phyloP scores from a whole-genome alignment of 2,329 filamentous ascomycete species.

The Calonectria hawksworthii region DNA sequence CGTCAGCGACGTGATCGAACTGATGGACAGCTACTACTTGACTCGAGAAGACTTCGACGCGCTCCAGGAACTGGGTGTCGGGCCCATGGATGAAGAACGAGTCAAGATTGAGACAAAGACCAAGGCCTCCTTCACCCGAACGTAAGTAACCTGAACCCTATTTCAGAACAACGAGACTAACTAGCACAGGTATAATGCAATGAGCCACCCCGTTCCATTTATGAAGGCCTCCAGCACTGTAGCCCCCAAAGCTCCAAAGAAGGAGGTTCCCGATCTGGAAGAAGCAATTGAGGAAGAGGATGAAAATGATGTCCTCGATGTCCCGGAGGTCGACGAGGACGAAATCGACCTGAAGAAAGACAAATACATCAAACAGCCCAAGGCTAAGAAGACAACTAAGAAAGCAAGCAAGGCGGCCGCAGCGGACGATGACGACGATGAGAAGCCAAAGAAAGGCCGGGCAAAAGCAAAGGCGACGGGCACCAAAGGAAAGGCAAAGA shows the following conservation, averaged over 20 bases:
- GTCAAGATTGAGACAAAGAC: conserved; percentile 87
- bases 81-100: conserved; percentile 81
- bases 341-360: conserved; percentile 89
- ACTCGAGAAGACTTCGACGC: conserved; percentile 96
- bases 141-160: conserved; percentile 68
- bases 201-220: conserved; percentile 91
- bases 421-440: conserved; percentile 64
- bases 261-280: conserved; percentile 92
- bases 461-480: conserved; percentile 56
- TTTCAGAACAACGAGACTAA: conserved; percentile 20
- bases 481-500: conserved; percentile 65
- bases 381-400: conserved; percentile 71
- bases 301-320: conserved; percentile 73
- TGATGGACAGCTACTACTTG: conserved; percentile 98
- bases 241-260: conserved; percentile 78
- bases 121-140: conserved; percentile 90
- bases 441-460: conserved; percentile 66
- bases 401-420: conserved; percentile 59
- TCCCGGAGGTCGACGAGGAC: conserved; percentile 75
- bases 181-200: conserved; percentile 80
- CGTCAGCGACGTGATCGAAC: conserved; percentile 85
- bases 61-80: conserved; percentile 91
- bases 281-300: conserved; percentile 96
- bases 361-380: conserved; percentile 95
- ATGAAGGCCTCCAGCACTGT: conserved; percentile 90